Evolutionary conservation across 257 asterid genomes (phyloP), one percentile per base, ranked within the genome.

Genomic region (Handroanthus guayacan): DNA sequence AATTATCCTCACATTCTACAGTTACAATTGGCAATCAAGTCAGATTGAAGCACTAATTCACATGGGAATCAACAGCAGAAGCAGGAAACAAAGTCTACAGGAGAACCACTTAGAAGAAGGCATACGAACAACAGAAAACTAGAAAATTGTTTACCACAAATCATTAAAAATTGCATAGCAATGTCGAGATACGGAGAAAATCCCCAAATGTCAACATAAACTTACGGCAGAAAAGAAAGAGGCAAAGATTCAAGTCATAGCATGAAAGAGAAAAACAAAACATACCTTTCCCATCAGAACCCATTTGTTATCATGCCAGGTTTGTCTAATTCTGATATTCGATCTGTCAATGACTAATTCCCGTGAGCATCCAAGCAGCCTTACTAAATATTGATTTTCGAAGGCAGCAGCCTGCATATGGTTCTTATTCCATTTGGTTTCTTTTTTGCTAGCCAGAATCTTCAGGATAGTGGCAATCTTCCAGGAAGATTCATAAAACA

Each of bases 281-380:
- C 11, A 38, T 85, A 89, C 98, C 97, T 88, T 87, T 71, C 81
- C 84, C 81, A 86, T 74, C 75, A 76, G 58, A 71, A 80, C 61
- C 96, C 98, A 91, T 63, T 84, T 86, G 61, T 69, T 92, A 83
- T 86, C 91, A 64, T 74, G 81, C 97, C 97, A 91, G 11, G 84
- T 73, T 47, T 78, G 87, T 67, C 90, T 80, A 71, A 75, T 85
- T 79, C 98, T 89, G 75, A 88, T 86, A 69, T 75, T 79, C 58
- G 83, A 84, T 74, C 75, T 79, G 65, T 86, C 87, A 55, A 91
- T 43, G 54, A 77, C 81, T 56, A 82, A 67, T 84, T 86, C 92
- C 75, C 75, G 56, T 12, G 84, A 86, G 85, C 84, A 82, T 74
- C 97, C 97, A 68, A 88, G 83, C 9, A 91, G 80, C 84, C 95